Evolutionary conservation across 805 yeast species (phyloP), one percentile per base, ranked within the genome.

Genomic region (Wickerhamiella australiensis): DNA sequence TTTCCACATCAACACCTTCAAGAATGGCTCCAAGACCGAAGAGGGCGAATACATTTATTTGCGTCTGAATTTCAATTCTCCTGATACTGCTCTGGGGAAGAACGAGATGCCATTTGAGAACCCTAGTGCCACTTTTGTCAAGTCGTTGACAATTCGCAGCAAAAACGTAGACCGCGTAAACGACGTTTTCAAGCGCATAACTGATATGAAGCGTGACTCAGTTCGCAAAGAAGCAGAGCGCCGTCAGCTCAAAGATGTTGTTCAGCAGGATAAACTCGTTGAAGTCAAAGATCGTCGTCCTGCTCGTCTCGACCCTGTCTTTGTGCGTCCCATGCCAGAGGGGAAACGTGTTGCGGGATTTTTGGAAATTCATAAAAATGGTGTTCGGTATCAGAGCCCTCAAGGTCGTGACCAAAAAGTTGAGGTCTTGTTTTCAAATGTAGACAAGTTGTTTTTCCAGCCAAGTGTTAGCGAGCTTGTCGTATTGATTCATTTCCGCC

Each of bases 291-390:
- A 85, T 9, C 83, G 88, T 42, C 77, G 97, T 59, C 85, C 95
- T 33, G 79, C 80, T 67, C 79, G 90, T 63, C 70, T 92, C 55
- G 97, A 90, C 55, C 80, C 82, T 53, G 88, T 92, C 1, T 86
- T 81, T 63, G 82, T 88, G 46, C 80, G 97, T 64, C 98, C 98
- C 36, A 85, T 88, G 44, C 96, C 96, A 0, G 98, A 90, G 64
- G 83, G 96, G n/a, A 90, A 90, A 64, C 85, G 95, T 66, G 79
- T 82, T 25, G 90, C 96, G 12, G 96, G 97, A 29, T 77, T 80
- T 17, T 76, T 90, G 50, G 85, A 85, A 54, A 85, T 90, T 53
- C 98, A 90, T 66, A 94, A 86, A 64, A 92, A 90, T 65, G 98
- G 98, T 77, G 76, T 92, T 55, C 76, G 97, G 59, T 92, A 88